Percentiles rank a stretch among this genome's conserved stretches.
These are phyloP conservation scores for Lactarius hengduanensis DNA, from an alignment of 768 basidiomycete species.

Conservation along the genomic window DNA sequence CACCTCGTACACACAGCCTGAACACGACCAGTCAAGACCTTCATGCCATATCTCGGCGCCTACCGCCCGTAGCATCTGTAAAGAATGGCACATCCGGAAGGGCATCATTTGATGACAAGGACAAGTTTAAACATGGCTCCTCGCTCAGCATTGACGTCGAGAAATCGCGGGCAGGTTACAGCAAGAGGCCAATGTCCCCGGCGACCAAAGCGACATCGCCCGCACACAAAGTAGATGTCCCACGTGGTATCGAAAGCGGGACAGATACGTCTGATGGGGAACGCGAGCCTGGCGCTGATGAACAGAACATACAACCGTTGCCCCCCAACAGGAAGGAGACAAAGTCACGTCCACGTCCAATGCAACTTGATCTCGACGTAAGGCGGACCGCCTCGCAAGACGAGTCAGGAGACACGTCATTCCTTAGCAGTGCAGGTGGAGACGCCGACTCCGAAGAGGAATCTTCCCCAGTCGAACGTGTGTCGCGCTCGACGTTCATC, in stretches of 20 bases:
- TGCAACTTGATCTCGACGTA: constrained; percentile 37
- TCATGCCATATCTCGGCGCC: not conserved
- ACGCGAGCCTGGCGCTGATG: constrained; percentile 39
- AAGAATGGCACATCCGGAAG: constrained; percentile 28
- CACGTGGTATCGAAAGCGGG: constrained; percentile 68
- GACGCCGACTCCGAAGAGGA: constrained; percentile 40
- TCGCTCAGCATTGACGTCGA: constrained; percentile 36
- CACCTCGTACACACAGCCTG: constrained; percentile 28
- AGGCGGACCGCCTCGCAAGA: constrained; percentile 29
- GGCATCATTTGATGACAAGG: constrained; percentile 33
- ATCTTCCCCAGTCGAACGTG: constrained; percentile 62
- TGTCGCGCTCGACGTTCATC: constrained; percentile 73
- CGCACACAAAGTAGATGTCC: constrained; percentile 65
- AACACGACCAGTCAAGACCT: constrained; percentile 11
- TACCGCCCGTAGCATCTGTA: not conserved
- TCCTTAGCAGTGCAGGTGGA: constrained; percentile 32
- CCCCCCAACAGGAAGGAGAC: constrained; percentile 14
- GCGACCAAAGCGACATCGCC: constrained; percentile 51
- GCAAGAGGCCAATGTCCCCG: constrained; percentile 33
- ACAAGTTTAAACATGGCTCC: constrained; percentile 29
- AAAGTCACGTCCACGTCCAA: constrained; percentile 24
- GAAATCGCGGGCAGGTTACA: constrained; percentile 18
- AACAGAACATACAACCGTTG: constrained; percentile 11
- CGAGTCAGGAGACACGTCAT: constrained; percentile 30
- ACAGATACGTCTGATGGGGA: constrained; percentile 66